Evolutionary conservation across 2,329 filamentous ascomycete species (phyloP).

Genomic region (Amphichorda felina): DNA sequence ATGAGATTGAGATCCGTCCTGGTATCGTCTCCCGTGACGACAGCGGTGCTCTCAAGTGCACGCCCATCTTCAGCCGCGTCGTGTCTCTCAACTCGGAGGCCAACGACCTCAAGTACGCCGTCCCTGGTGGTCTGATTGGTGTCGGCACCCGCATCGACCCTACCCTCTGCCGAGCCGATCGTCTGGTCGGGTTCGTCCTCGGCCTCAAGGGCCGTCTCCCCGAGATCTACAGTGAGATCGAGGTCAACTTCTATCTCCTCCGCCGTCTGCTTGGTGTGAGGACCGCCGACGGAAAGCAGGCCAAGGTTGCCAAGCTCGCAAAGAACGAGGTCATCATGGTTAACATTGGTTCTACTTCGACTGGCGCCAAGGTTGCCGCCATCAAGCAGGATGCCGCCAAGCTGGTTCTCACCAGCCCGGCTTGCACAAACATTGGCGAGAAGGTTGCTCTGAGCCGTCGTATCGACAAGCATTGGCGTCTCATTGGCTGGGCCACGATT

Average conservation of each 20-base stretch:
- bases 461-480: slow-evolving; percentile 98
- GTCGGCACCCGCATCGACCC: slow-evolving; percentile 96
- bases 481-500: slow-evolving; percentile 84
- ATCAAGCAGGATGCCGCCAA: slow-evolving; percentile 98
- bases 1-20: slow-evolving; percentile 98
- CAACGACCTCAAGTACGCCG: slow-evolving; percentile 97
- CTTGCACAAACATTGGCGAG: slow-evolving; percentile 94
- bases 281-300: slow-evolving; percentile 96
- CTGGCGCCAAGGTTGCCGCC: slow-evolving; percentile 91
- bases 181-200: slow-evolving; percentile 94
- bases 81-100: slow-evolving; percentile 94
- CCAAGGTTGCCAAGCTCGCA: slow-evolving; percentile 93
- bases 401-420: slow-evolving; percentile 81
- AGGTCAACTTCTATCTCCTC: slow-evolving; percentile 98
- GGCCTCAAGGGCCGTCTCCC: slow-evolving; percentile 88
- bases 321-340: slow-evolving; percentile 99
- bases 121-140: slow-evolving; percentile 94
- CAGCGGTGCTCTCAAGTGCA: slow-evolving; percentile 87
- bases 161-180: slow-evolving; percentile 95
- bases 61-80: slow-evolving; percentile 90
- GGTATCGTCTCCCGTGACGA: slow-evolving; percentile 96
- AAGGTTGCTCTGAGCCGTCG: slow-evolving; percentile 93
- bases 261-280: slow-evolving; percentile 91
- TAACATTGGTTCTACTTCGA: slow-evolving; percentile 96
- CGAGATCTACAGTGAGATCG: slow-evolving; percentile 95